phyloP scores from a whole-genome alignment of 768 basidiomycete genomes.

The Suillus luteus region DNA sequence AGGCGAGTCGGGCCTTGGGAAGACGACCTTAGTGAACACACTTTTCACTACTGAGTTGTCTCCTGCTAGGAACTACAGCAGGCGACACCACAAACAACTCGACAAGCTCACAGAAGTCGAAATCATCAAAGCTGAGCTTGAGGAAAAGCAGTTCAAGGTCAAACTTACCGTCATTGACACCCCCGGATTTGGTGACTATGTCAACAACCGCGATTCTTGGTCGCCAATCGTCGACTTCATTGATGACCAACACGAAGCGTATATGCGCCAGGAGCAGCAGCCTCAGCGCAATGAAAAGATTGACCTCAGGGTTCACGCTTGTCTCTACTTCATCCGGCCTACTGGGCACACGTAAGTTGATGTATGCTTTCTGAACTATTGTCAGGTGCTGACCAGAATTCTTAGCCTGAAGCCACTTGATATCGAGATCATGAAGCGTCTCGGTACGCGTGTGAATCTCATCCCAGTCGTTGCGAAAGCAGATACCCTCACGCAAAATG shows the following conservation, averaged over 20 bases:
- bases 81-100: slow-evolving; percentile 91
- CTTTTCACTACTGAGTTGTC: slow-evolving; percentile 98
- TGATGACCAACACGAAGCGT: slow-evolving; percentile 92
- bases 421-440: slow-evolving; percentile 99
- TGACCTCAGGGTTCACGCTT: slow-evolving; percentile 94
- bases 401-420: slow-evolving; percentile 88
- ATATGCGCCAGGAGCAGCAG: slow-evolving; percentile 98
- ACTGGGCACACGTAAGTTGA: slow-evolving; percentile 90
- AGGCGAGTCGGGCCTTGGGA: slow-evolving; percentile 97
- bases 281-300: slow-evolving; percentile 94
- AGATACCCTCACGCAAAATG: slow-evolving; percentile 94
- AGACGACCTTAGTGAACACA: slow-evolving; percentile 98
- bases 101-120: slow-evolving; percentile 99
- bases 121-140: slow-evolving; percentile 98
- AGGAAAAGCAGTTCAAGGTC: slow-evolving; percentile 99
- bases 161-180: slow-evolving; percentile 99
- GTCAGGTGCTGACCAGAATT: slow-evolving; percentile 7
- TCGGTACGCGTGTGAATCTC: slow-evolving; percentile 96
- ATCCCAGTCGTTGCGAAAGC: slow-evolving; percentile 98
- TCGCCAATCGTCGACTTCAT: slow-evolving; percentile 98
- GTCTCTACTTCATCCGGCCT: slow-evolving; percentile 94
- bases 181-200: slow-evolving; percentile 99
- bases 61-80: slow-evolving; percentile 84
- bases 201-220: slow-evolving; percentile 99
- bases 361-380: slow-evolving; percentile 1